Base-by-base conservation (phyloP, 768 basidiomycete species). In the Suillus cothurnatus region DNA sequence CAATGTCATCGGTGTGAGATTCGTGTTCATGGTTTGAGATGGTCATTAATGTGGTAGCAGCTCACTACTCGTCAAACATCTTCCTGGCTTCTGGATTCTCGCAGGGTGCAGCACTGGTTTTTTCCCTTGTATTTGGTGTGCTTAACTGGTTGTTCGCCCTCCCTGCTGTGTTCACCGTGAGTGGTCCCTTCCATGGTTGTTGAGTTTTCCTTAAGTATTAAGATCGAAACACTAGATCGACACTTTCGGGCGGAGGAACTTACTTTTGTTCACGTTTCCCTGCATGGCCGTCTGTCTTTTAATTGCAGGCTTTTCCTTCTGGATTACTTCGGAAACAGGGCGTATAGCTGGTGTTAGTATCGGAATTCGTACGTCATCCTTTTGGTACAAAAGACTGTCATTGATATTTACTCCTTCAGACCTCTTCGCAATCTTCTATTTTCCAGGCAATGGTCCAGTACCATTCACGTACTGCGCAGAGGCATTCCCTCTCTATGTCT, bases 381-480 rank as follows among this genome's bases (percentile, higher is more conserved):
- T n/a, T n/a, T 36, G 14, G 2, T 9, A 1, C 15, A 8, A 15
- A n/a, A 31, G 7, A 15, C 31, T 15, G 26, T 21, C 2, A 34
- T 64, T 76, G 11, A 76, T 45, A 12, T 31, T 19, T 9, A 7
- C 6, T 23, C 4, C 21, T 7, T 15, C 43, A 76, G 75, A 85
- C 72, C 81, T 87, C 4, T 90, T 85, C 69, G 80, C 80, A 2
- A 79, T 88, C 65, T 89, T 89, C 74, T 93, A 94, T 74, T 91
- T 90, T 0, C 91, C 91, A 1, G 93, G 92, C 66, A 93, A 94
- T 80, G 94, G 94, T 0, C 94, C 94, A 6, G 94, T 95, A 14
- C 94, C 94, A 0, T 95, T 90, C 76, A 89, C 92, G 0, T 96
- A 95, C 74, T 94, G 93, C 6, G 94, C 94, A 3, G 95, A 96